Evolutionary conservation across 2,329 filamentous ascomycete genomes (phyloP), one percentile per base, ranked within the genome.

Genomic region (Tympanopsis confertula): DNA sequence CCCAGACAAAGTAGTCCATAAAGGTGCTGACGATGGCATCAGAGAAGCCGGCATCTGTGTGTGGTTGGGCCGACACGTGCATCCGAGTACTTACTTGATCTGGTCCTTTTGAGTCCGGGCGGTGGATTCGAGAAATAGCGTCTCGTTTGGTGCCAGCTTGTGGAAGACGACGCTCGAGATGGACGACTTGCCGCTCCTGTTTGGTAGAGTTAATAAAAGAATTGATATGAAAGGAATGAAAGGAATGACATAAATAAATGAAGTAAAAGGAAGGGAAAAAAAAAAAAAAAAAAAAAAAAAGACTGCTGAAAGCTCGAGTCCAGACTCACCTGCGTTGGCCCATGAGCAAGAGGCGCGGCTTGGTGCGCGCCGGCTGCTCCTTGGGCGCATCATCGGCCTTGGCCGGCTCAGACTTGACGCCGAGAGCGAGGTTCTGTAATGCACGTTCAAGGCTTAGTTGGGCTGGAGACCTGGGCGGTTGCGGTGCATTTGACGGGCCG

Each of bases 141-240:
- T 96, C 63, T 98, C 91, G 49, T 85, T 93, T 2, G 91, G 89
- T 3, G 89, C 86, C 54, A 96, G 78, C 57, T 96, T 98, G 61
- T 96, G 88, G 53, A 98, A 96, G n/a, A 98, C 89, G 35, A 98
- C 91, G 53, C 87, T 96, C 19, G 88, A 91, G 55, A 98, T 96
- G 4, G 91, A 98, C 1, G 91, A 96, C 57, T 98, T 98, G 43
- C 91, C 91, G 54, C 88, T 95, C 65, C 91, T 98, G 47, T 19
- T 13, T 22, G 40, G 58, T 33, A 51, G 44, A 30, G 32, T 38
- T 20, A 36, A 22, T 41, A 33, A 35, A 37, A 5, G 13, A 29
- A 28, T n/a, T 13, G 3, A 10, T 17, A 13, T 14, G 19, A 14
- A 19, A 20, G 18, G 13, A 13, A n/a, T 26, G 39, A 36, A 28